These are phyloP conservation scores for Endocarpon pusillum DNA, from an alignment of 495 filamentous ascomycete species.

Conservation along the genomic window DNA sequence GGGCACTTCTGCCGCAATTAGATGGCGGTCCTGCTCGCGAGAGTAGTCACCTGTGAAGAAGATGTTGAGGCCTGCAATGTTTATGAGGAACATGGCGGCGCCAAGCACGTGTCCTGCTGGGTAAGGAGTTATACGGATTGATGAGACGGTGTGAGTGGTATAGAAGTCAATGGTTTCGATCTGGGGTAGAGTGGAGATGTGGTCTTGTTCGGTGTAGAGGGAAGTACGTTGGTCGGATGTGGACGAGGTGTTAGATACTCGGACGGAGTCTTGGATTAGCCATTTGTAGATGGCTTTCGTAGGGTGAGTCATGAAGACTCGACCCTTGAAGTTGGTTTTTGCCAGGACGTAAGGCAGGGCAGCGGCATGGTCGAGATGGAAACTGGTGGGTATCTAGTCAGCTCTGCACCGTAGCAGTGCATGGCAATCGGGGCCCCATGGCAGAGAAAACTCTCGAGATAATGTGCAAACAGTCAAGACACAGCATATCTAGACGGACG, in stretches of 20 bases:
- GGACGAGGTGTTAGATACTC: slow-evolving; percentile 63
- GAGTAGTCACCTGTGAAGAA: slow-evolving; percentile 97
- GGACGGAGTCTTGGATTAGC: slow-evolving; percentile 90
- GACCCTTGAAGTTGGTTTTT: slow-evolving; percentile 91
- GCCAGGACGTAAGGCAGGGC: slow-evolving; percentile 91
- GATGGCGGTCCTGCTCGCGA: slow-evolving; percentile 80
- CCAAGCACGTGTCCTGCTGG: slow-evolving; percentile 93
- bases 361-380: slow-evolving; percentile 93
- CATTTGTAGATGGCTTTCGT: slow-evolving; percentile 99
- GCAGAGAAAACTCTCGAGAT: too few species aligned
- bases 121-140: slow-evolving; percentile 90
- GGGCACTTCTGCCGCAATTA: slow-evolving; percentile 81
- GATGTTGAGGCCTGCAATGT: slow-evolving; percentile 89
- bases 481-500: too few species aligned
- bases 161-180: slow-evolving; percentile 98
- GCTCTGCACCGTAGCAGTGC: too few species aligned
- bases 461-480: too few species aligned
- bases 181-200: slow-evolving; percentile 73
- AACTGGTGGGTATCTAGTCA: slow-evolving; percentile 36
- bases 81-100: slow-evolving; percentile 95
- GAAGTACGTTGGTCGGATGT: slow-evolving; percentile 56
- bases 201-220: slow-evolving; percentile 87
- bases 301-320: slow-evolving; percentile 97
- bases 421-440: too few species aligned
- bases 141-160: slow-evolving; percentile 90